Evolutionary conservation across 169 alveolate genomes (phyloP).

Genomic region (Plasmodium gonderi): DNA sequence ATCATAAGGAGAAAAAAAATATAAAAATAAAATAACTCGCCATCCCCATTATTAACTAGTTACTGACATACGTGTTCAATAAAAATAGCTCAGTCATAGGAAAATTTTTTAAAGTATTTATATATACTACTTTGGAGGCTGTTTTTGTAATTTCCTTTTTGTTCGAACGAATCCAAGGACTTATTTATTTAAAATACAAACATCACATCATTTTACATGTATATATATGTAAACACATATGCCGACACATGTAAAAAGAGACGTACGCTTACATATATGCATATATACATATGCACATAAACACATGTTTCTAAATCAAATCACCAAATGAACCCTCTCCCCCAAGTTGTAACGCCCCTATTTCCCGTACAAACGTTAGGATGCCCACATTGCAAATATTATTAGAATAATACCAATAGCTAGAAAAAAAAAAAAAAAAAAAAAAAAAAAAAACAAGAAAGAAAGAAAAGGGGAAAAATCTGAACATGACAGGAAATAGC

Average conservation of each 20-base stretch:
- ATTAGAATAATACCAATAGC: neutral
- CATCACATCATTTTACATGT: too few relatives aligned
- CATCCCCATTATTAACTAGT: too few relatives aligned
- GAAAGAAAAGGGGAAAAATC: neutral
- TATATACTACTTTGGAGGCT: neutral
- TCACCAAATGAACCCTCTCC: neutral
- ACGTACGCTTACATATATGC: neutral
- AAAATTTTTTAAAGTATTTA: neutral
- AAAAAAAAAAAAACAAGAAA: neutral
- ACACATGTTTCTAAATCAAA: neutral
- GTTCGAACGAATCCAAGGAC: neutral
- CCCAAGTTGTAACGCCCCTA: too few relatives aligned
- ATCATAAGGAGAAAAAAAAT: too few relatives aligned
- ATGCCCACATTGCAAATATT: neutral
- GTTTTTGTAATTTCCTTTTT: neutral
- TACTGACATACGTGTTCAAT: too few relatives aligned
- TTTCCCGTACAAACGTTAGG: neutral
- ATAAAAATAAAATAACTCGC: too few relatives aligned
- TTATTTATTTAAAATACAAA: neutral
- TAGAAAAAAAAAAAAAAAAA: neutral
- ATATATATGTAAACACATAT: too few relatives aligned
- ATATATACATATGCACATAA: neutral
- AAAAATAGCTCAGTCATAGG: neutral
- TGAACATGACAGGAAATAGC: slow-evolving; percentile 21
- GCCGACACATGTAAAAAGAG: too few relatives aligned